These are phyloP conservation scores for Talaromyces sp. DNA, from an alignment of 2,329 filamentous ascomycete genomes.

Conservation along the genomic window DNA sequence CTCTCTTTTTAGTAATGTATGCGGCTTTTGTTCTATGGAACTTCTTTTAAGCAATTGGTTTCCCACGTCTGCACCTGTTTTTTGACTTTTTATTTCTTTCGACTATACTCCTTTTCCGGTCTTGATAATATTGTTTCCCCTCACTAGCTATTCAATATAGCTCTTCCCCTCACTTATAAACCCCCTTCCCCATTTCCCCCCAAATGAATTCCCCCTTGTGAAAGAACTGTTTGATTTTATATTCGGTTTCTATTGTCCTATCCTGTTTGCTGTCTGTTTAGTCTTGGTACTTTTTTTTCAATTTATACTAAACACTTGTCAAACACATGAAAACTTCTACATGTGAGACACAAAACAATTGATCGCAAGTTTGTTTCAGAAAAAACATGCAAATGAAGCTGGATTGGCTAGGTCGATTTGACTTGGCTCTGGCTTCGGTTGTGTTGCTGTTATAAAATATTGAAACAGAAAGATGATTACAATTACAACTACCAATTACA, in stretches of 20 bases:
- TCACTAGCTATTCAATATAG: neutral
- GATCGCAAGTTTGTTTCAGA: neutral
- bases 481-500: neutral
- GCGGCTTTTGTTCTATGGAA: conserved; percentile 11
- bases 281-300: neutral
- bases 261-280: neutral
- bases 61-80: neutral
- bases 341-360: neutral
- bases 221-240: neutral
- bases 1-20: conserved; percentile 9
- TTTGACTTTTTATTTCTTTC: neutral
- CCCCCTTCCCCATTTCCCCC: neutral
- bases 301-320: neutral
- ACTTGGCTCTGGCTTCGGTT: neutral
- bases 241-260: neutral
- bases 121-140: neutral
- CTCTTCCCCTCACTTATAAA: neutral
- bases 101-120: neutral
- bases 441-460: neutral
- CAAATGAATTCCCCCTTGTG: neutral
- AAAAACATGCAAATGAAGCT: neutral
- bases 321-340: neutral
- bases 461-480: neutral
- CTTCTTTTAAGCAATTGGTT: neutral
- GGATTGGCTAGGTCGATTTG: too few relatives aligned